phyloP scores from a whole-genome alignment of 2,329 filamentous ascomycete species.

The Cercospora sp. region DNA sequence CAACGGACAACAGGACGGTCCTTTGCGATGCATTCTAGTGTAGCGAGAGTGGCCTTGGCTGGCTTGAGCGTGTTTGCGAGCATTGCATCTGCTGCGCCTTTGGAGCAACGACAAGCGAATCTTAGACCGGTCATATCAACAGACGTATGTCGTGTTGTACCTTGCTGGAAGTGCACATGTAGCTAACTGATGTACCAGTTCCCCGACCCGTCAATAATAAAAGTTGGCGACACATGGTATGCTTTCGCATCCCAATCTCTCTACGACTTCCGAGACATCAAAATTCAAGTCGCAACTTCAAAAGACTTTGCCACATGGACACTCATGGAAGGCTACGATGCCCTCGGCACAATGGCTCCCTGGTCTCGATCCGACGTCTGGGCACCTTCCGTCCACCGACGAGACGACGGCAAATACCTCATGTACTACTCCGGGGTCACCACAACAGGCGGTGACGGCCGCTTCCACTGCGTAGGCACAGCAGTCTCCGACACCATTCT shows the following conservation, averaged over 20 bases:
- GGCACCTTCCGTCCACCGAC: conserved; percentile 40
- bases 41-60: not conserved
- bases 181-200: conserved; percentile 32
- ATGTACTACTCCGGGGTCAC: conserved; percentile 37
- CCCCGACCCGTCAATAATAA: conserved; percentile 41
- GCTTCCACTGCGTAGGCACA: conserved; percentile 35
- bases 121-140: conserved; percentile 24
- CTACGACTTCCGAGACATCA: conserved; percentile 27
- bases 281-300: conserved; percentile 41
- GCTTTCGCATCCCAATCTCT: conserved; percentile 40
- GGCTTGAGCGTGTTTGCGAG: conserved; percentile 3
- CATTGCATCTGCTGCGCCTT: conserved; percentile 14
- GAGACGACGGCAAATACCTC: conserved; percentile 33
- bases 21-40: conserved; percentile 4
- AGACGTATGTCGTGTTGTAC: conserved; percentile 11
- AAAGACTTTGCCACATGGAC: conserved; percentile 39
- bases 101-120: conserved; percentile 11
- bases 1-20: conserved; percentile 2
- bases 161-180: not conserved
- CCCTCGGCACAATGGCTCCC: conserved; percentile 33
- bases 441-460: conserved; percentile 27
- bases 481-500: conserved; percentile 28
- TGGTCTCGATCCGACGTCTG: conserved; percentile 39
- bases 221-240: conserved; percentile 39
- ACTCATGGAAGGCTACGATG: conserved; percentile 33